Percentiles rank a stretch among this genome's conserved stretches.
Conservation (phyloP, 768 basidiomycete species). For the Coprinellus micaceus region DNA sequence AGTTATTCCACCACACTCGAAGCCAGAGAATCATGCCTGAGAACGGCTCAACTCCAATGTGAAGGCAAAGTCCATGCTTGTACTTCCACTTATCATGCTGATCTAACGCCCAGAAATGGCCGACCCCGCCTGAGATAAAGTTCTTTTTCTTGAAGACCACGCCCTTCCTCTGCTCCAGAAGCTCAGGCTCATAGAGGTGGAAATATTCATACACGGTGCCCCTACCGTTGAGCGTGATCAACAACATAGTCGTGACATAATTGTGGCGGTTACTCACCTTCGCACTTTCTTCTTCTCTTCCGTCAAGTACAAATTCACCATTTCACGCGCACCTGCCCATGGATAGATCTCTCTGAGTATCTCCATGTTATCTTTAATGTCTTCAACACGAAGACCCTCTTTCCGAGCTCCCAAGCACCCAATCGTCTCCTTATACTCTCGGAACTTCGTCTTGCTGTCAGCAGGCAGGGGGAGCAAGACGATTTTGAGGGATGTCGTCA, state of each 20-base stretch:
- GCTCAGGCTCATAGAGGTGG: constrained; percentile 8
- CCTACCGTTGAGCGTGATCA: neutral
- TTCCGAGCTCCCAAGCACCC: neutral
- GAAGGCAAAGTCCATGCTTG: constrained; percentile 32
- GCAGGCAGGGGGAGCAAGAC: neutral
- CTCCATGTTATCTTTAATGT: neutral
- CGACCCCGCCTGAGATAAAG: constrained; percentile 41
- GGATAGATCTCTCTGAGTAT: neutral
- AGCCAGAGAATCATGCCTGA: constrained; percentile 31
- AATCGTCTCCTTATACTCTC: neutral
- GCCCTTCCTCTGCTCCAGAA: constrained; percentile 15
- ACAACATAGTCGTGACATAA: neutral
- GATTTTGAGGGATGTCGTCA: neutral
- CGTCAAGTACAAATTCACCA: neutral
- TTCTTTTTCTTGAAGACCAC: constrained; percentile 22
- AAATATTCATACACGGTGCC: neutral
- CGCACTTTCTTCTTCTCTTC: neutral
- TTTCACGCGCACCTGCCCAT: neutral
- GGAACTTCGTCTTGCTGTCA: neutral
- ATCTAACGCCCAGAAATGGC: constrained; percentile 33
- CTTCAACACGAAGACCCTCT: neutral
- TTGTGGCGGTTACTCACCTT: neutral
- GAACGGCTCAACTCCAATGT: constrained; percentile 35
- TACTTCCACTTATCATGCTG: constrained; percentile 46
- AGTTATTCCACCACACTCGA: constrained; percentile 41